These are phyloP conservation scores for Phialophora tarda DNA, from an alignment of 2,329 filamentous ascomycete genomes.

Conservation along the genomic window DNA sequence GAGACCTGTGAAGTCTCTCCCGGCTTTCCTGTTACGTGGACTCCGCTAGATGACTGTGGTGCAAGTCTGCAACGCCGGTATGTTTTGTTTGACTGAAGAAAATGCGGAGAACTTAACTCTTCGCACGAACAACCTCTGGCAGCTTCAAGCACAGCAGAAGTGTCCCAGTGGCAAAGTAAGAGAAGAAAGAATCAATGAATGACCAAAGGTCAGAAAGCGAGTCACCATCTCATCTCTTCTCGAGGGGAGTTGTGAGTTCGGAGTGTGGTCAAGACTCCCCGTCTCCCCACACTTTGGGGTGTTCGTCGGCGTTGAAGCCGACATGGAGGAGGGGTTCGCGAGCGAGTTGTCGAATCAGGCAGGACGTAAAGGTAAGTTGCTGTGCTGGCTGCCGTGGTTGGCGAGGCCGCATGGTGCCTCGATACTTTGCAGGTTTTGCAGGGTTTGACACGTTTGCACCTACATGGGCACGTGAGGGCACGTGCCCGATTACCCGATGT, in stretches of 20 bases:
- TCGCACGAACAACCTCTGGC: background rate
- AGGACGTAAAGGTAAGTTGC: background rate
- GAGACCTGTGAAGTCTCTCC: background rate
- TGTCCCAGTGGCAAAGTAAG: background rate
- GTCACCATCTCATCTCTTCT: background rate
- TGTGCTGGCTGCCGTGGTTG: too few species aligned
- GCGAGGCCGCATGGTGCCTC: background rate
- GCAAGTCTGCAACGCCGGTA: background rate
- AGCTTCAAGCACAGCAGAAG: background rate
- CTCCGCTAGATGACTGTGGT: background rate
- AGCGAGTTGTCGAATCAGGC: slow-evolving; percentile 1
- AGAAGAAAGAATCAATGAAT: background rate
- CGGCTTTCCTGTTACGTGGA: background rate
- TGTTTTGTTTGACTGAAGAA: background rate
- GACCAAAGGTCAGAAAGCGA: background rate
- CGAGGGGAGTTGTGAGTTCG: background rate
- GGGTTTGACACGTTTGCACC: background rate
- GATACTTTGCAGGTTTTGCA: background rate
- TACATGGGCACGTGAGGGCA: background rate
- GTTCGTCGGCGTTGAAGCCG: slow-evolving; percentile 1
- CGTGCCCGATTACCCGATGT: too few species aligned
- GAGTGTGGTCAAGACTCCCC: background rate
- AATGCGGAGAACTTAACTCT: background rate
- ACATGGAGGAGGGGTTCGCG: background rate
- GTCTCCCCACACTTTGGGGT: background rate